Evolutionary conservation across 129 eudicot genomes (phyloP).

Genomic region (Dittrichia graveolens): DNA sequence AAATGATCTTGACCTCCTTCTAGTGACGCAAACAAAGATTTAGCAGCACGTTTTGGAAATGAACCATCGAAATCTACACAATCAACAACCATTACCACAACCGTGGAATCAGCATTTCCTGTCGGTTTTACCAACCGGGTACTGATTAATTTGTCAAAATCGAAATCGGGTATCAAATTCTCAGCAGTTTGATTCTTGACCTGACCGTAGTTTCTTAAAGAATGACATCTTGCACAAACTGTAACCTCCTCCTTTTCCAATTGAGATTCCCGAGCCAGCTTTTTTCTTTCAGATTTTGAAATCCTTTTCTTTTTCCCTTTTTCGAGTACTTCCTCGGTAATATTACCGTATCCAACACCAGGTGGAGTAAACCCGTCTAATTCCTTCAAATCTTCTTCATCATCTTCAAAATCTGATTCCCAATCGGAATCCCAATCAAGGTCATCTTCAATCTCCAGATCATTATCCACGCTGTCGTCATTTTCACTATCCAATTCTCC

Average conservation of each 20-base stretch:
- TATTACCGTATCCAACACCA: slow-evolving; percentile 83
- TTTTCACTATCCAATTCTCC: slow-evolving; percentile 44
- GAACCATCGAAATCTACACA: slow-evolving; percentile 98
- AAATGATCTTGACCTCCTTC: slow-evolving; percentile 48
- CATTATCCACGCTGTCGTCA: slow-evolving; percentile 43
- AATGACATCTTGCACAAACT: slow-evolving; percentile 95
- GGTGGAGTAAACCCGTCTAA: slow-evolving; percentile 73
- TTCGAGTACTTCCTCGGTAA: slow-evolving; percentile 68
- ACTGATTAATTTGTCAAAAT: slow-evolving; percentile 74
- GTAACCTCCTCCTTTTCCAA: slow-evolving; percentile 73
- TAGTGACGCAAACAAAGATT: slow-evolving; percentile 72
- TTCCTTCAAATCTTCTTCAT: slow-evolving; percentile 63
- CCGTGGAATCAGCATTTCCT: slow-evolving; percentile 75
- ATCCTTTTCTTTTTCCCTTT: slow-evolving; percentile 56
- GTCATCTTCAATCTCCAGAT: slow-evolving; percentile 46
- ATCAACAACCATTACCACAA: slow-evolving; percentile 94
- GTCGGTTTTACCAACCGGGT: slow-evolving; percentile 86
- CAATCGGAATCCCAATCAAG: slow-evolving; percentile 61
- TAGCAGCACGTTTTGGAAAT: slow-evolving; percentile 89
- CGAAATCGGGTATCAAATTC: slow-evolving; percentile 92
- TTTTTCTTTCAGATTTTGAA: slow-evolving; percentile 81
- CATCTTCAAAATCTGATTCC: slow-evolving; percentile 59
- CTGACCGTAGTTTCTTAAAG: slow-evolving; percentile 84
- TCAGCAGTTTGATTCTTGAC: slow-evolving; percentile 89
- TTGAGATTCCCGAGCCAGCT: slow-evolving; percentile 65